These are phyloP conservation scores for Tuber melanosporum DNA, from an alignment of 495 filamentous ascomycete species.

Conservation along the genomic window DNA sequence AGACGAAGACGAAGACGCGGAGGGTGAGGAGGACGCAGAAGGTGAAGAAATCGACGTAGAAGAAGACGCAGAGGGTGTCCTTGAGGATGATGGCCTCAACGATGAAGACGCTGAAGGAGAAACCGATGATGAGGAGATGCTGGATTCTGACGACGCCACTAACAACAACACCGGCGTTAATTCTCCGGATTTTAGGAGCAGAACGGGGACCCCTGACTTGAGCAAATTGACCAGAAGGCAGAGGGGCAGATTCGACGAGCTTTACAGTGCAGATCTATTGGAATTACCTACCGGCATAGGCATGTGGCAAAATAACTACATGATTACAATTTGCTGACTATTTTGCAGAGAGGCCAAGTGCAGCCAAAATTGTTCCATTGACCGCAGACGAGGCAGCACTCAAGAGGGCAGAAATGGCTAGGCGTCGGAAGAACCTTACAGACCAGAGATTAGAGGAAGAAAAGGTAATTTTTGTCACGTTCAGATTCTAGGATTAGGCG, in stretches of 20 bases:
- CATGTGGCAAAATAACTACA: conserved; percentile 40
- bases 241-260: conserved; percentile 63
- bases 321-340: background rate
- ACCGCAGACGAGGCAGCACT: conserved; percentile 93
- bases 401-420: conserved; percentile 92
- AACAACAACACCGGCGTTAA: conserved; percentile 51
- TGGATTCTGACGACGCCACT: conserved; percentile 54
- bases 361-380: conserved; percentile 46
- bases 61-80: conserved; percentile 39
- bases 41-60: conserved; percentile 47
- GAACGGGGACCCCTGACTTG: conserved; percentile 57
- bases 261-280: conserved; percentile 62
- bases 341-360: conserved; percentile 28
- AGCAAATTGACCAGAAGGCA: conserved; percentile 86
- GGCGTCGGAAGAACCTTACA: conserved; percentile 88
- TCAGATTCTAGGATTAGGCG: background rate
- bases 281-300: conserved; percentile 73
- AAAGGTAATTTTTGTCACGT: conserved; percentile 55
- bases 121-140: conserved; percentile 51
- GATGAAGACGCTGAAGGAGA: conserved; percentile 57
- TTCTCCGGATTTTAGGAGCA: conserved; percentile 37
- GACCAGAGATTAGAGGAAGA: conserved; percentile 98
- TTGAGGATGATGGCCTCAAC: conserved; percentile 51
- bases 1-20: conserved; percentile 44
- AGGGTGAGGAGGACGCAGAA: conserved; percentile 50